Evolutionary conservation across 108 stramenopile genomes (phyloP), one percentile per base, ranked within the genome.

Genomic region (Epipyxis sp.): DNA sequence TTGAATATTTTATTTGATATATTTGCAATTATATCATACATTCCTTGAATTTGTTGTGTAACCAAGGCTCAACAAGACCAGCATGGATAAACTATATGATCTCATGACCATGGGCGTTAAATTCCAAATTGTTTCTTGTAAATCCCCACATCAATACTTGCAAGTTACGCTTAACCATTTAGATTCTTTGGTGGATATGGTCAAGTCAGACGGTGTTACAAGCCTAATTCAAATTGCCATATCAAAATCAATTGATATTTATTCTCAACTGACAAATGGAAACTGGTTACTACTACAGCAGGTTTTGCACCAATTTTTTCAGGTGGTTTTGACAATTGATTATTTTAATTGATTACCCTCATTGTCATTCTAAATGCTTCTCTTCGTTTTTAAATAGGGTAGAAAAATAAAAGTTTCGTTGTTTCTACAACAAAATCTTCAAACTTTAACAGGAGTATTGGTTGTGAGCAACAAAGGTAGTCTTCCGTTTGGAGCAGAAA

Each of bases 91-190:
- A 78, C 86, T 90, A 32, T 88, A 87, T 76, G 86, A 87, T 39
- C 77, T 90, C 40, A 88, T 90, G 83, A 84, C 83, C 43, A 90
- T 90, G 89, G 89, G 87, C 3, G 76, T 87, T 44, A 90, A 90
- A 76, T 84, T 84, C 42, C 89, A 90, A 82, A 42, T 88, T 0
- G 0, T 89, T 44, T 1, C 41, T 13, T 79, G 80, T 65, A 72
- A 27, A n/a, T 59, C 46, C 40, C 88, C 88, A 0, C 77, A 79
- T 45, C 84, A 86, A 39, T 1, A 87, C 13, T 37, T 86, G 1
- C 83, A 87, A n/a, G 59, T 87, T 13, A 84, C 86, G 25, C 61
- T 84, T 3, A 78, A 85, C 37, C 88, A 89, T 80, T 40, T 87
- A 41, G 78, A 65, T 3, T 34, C 65, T 16, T 32, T 89, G 2